Base-by-base conservation (phyloP, 164 flowering plant genomes). In the Amborella trichopoda region DNA sequence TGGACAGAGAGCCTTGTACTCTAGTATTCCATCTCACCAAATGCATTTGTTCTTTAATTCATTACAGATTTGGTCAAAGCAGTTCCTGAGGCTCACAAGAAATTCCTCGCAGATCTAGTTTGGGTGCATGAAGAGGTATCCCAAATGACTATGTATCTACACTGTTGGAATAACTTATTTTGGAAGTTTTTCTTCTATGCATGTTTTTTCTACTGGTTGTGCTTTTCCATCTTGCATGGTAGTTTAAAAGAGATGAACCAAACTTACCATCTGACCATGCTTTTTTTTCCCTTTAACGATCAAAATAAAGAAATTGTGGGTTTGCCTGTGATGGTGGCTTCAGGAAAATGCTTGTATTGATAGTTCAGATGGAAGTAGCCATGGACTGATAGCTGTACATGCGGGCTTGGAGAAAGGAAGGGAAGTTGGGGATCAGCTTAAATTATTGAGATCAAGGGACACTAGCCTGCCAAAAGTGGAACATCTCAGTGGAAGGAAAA, bases 101-200 rank as follows among this genome's bases (percentile, higher is more conserved):
- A 70, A 63, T 86, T 86, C 60, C 87, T 91, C 54, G 75, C 77
- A 28, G 69, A 80, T 60, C 41, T 91, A 72, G 90, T 74, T 49
- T 91, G 96, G 98, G 76, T 90, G 22, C 94, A 90, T 58, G 98
- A 83, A 69, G 98, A 86, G 93, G 97, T 84, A 46, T 41, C 9
- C 6, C 13, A 6, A 30, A 30, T 30, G 34, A 6, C 9, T 30
- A 30, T 6, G 9, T 30, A 30, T 30, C 34, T 6, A 30, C 6
- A 6, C 13, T 6, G 13, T 30, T 6, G 34, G 6, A 13, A 30
- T 30, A 13, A 30, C 13, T 13, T 30, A 30, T 30, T 30, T 13
- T 13, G 13, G 13, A 6, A 6, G 34, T 13, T 30, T 30, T 30
- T 30, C 6, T 6, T 13, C 9, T 6, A 30, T 24, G 58, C 60